Evolutionary conservation across 495 filamentous ascomycete species (phyloP).

Genomic region (Margaritispora aquatica): DNA sequence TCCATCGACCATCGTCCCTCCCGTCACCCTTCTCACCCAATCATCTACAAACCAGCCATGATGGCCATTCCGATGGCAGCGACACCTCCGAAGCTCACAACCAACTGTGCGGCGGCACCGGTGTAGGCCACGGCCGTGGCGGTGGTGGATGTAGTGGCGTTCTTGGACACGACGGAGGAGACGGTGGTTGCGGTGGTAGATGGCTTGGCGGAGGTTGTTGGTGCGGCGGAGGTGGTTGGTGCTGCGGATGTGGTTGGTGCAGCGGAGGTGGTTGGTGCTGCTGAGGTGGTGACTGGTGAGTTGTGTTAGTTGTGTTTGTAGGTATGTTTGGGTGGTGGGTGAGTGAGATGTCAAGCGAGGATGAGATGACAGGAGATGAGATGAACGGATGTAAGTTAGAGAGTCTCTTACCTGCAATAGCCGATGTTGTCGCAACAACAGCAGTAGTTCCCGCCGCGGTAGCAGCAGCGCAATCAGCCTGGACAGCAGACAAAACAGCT

Average conservation of each 20-base stretch:
- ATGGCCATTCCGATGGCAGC: constrained; percentile 3
- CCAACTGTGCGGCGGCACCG: constrained; percentile 20
- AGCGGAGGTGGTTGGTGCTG: background rate
- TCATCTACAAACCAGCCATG: constrained; percentile 5
- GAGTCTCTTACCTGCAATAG: too few species aligned
- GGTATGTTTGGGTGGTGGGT: too few species aligned
- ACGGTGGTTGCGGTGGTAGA: constrained; percentile 30
- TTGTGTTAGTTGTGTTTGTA: background rate
- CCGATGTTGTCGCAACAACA: constrained; percentile 6
- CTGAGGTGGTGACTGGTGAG: background rate
- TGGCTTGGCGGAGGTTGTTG: constrained; percentile 19
- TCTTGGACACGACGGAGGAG: constrained; percentile 1
- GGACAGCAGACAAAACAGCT: constrained; percentile 3
- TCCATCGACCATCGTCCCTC: background rate
- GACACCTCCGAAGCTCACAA: constrained; percentile 2
- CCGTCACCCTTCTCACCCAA: background rate
- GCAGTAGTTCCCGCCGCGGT: background rate
- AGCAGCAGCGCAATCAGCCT: background rate
- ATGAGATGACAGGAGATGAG: too few species aligned
- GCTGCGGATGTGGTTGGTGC: constrained; percentile 26
- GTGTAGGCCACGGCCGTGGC: constrained; percentile 22
- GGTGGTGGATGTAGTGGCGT: constrained; percentile 19
- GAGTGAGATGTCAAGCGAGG: background rate
- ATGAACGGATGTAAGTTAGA: too few species aligned
- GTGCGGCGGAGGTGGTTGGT: constrained; percentile 25